A percentile compares a stretch with the other conserved stretches of the same genome.
Conservation (phyloP, 2,329 filamentous ascomycete genomes). For the Ceratocystis lukuohia region DNA sequence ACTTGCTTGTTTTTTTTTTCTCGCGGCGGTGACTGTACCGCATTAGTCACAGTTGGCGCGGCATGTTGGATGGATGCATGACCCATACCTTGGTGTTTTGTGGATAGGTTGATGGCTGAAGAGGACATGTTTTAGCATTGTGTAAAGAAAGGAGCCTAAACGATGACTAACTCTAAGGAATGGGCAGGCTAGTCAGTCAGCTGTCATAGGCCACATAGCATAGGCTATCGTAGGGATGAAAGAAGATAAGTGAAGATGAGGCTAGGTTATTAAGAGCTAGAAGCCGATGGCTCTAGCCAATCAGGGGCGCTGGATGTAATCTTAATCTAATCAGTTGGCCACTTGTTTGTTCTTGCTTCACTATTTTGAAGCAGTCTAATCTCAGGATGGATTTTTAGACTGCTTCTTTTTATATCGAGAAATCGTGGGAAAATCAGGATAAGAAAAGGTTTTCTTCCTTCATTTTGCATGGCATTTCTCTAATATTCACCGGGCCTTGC, state of each 20-base stretch:
- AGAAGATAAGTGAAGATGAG: background rate
- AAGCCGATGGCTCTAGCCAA: background rate
- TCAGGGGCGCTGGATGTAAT: background rate
- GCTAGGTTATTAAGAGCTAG: background rate
- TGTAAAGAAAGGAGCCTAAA: no score
- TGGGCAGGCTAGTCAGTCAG: no score
- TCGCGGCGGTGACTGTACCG: conserved; percentile 7
- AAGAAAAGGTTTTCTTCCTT: background rate
- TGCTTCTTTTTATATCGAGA: background rate
- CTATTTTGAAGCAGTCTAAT: background rate
- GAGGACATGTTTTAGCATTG: no score
- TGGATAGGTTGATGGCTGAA: no score
- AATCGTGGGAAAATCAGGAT: background rate
- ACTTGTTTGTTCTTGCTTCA: background rate
- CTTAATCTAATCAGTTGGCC: background rate
- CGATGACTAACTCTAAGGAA: no score
- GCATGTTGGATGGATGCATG: background rate
- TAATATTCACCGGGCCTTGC: no score
- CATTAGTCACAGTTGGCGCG: conserved; percentile 9
- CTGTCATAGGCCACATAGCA: no score
- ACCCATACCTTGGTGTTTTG: background rate
- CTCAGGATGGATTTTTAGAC: background rate
- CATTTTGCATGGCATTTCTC: no score
- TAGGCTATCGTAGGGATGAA: background rate
- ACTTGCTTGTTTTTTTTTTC: background rate